These are phyloP conservation scores for Oldenlandia corymbosa DNA, from an alignment of 257 asterid species.

Conservation along the genomic window DNA sequence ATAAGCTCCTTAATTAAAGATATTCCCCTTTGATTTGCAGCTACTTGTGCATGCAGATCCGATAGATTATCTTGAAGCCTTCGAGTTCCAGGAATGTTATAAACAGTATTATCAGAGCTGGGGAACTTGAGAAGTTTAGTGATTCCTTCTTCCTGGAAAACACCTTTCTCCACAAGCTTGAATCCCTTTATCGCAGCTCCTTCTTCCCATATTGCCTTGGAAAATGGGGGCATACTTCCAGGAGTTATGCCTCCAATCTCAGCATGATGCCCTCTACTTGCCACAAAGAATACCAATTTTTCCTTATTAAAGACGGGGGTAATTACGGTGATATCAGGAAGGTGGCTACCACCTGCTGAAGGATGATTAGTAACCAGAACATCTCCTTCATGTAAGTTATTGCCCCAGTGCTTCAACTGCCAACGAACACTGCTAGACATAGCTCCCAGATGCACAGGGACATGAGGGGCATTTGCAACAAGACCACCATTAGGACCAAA, in stretches of 20 bases:
- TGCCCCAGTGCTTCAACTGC: slow-evolving; percentile 85
- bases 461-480: slow-evolving; percentile 98
- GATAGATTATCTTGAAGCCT: slow-evolving; percentile 93
- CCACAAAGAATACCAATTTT: slow-evolving; percentile 74
- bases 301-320: slow-evolving; percentile 80
- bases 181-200: slow-evolving; percentile 98
- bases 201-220: slow-evolving; percentile 92
- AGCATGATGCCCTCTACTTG: slow-evolving; percentile 97
- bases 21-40: slow-evolving; percentile 96
- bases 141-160: slow-evolving; percentile 87
- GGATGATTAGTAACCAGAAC: slow-evolving; percentile 95
- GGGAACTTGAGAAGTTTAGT: slow-evolving; percentile 62
- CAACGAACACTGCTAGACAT: slow-evolving; percentile 97
- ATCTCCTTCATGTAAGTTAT: slow-evolving; percentile 74
- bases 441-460: slow-evolving; percentile 97
- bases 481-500: slow-evolving; percentile 95
- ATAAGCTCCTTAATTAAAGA: slow-evolving; percentile 86
- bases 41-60: slow-evolving; percentile 93
- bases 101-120: slow-evolving; percentile 42
- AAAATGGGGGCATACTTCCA: slow-evolving; percentile 99
- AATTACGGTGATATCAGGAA: slow-evolving; percentile 90
- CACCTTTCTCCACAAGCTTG: slow-evolving; percentile 84
- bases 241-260: slow-evolving; percentile 99
- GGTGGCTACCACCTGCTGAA: slow-evolving; percentile 93
- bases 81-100: slow-evolving; percentile 74